phyloP scores from a whole-genome alignment of 2,329 filamentous ascomycete species.

The Aotearoamyces nothofagi region DNA sequence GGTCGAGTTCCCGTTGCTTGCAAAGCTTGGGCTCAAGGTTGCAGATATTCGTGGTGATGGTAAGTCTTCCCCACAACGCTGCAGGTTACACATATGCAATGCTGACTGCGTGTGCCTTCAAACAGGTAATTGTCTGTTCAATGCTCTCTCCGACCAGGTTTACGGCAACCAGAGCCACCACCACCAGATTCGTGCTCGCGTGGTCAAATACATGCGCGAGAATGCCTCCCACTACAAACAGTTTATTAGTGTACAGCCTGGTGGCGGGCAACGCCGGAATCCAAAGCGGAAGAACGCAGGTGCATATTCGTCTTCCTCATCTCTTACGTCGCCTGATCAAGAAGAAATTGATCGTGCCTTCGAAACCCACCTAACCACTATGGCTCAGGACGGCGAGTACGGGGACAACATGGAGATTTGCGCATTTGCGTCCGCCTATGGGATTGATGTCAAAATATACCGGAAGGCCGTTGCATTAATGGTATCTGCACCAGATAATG shows the following conservation, averaged over 20 bases:
- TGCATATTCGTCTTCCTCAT: slow-evolving; percentile 27
- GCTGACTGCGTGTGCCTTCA: not conserved
- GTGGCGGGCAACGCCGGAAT: slow-evolving; percentile 38
- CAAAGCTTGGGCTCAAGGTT: slow-evolving; percentile 40
- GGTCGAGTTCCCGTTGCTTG: slow-evolving; percentile 41
- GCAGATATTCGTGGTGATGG: slow-evolving; percentile 45
- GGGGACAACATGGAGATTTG: slow-evolving; percentile 54
- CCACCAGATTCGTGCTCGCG: slow-evolving; percentile 37
- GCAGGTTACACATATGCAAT: slow-evolving; percentile 5
- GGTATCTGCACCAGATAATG: slow-evolving; percentile 25
- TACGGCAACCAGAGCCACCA: slow-evolving; percentile 44
- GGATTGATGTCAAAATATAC: slow-evolving; percentile 45
- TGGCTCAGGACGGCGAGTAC: slow-evolving; percentile 44
- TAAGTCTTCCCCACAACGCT: slow-evolving; percentile 25
- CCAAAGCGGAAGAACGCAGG: slow-evolving; percentile 36
- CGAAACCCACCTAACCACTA: slow-evolving; percentile 38
- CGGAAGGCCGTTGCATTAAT: slow-evolving; percentile 34
- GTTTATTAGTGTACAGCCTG: slow-evolving; percentile 40
- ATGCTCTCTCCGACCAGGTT: slow-evolving; percentile 51
- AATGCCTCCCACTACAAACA: slow-evolving; percentile 47
- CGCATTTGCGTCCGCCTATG: slow-evolving; percentile 47
- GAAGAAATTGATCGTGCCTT: slow-evolving; percentile 36
- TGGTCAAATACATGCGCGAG: slow-evolving; percentile 46
- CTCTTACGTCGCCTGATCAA: slow-evolving; percentile 31
- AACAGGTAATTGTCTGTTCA: slow-evolving; percentile 54